These are phyloP conservation scores for Scheffersomyces titani DNA, from an alignment of 1,139 yeast genomes.

Conservation along the genomic window DNA sequence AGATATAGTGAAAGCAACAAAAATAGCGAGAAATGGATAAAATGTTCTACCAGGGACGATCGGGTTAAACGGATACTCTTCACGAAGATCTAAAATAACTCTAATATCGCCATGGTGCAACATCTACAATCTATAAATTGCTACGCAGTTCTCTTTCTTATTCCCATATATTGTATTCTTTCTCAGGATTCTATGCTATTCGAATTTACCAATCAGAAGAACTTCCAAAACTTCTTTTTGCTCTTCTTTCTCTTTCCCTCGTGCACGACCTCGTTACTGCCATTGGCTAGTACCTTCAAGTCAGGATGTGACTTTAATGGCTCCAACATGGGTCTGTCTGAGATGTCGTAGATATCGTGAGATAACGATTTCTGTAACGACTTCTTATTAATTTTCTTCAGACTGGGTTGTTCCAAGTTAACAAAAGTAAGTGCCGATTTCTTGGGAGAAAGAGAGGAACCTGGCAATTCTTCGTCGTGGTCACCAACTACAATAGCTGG, in stretches of 20 bases:
- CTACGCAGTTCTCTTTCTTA: neutral
- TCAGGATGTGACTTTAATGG: conserved; percentile 47
- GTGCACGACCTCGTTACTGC: conserved; percentile 5
- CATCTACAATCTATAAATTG: no score
- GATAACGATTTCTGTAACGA: conserved; percentile 30
- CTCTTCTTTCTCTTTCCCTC: conserved; percentile 13
- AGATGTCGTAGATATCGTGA: conserved; percentile 24
- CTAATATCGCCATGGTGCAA: no score
- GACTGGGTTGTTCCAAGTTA: conserved; percentile 17
- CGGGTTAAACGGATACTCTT: neutral
- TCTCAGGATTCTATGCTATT: neutral
- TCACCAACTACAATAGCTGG: conserved; percentile 2
- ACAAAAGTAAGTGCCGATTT: conserved; percentile 23
- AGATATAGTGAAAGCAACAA: neutral
- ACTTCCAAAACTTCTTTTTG: conserved; percentile 39
- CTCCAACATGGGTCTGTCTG: conserved; percentile 20
- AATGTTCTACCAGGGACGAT: neutral
- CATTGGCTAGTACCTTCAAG: conserved; percentile 14
- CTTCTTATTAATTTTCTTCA: conserved; percentile 7
- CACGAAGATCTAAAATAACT: no score
- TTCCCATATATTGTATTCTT: neutral
- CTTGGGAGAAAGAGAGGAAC: conserved; percentile 1
- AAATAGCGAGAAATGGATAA: neutral
- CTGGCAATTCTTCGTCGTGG: neutral
- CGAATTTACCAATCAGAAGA: conserved; percentile 13